These are phyloP conservation scores for Bremia lactucae DNA, from an alignment of 352 stramenopile species.

Conservation along the genomic window DNA sequence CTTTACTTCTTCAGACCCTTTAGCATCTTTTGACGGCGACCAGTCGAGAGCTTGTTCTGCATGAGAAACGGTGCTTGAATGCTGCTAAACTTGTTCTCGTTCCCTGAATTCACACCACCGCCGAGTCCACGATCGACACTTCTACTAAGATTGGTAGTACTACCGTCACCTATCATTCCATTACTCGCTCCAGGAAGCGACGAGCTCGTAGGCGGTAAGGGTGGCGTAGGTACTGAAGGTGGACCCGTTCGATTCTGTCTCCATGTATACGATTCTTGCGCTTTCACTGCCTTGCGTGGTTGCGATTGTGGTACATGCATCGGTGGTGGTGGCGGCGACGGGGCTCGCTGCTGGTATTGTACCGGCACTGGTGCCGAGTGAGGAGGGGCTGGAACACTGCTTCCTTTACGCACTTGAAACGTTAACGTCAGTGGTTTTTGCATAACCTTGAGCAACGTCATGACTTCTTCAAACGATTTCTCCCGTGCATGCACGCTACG, in stretches of 20 bases:
- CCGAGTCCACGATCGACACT: constrained; percentile 33
- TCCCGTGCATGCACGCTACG: constrained; percentile 68
- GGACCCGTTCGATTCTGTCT: constrained; percentile 34
- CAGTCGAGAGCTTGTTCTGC: constrained; percentile 80
- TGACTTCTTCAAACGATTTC: constrained; percentile 82
- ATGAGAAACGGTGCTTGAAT: constrained; percentile 81
- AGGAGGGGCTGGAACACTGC: constrained; percentile 8
- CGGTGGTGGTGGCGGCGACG: constrained; percentile 9
- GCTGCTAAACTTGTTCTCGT: constrained; percentile 80
- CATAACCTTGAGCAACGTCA: constrained; percentile 81
- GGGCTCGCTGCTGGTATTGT: constrained; percentile 19
- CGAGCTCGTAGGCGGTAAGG: constrained; percentile 17
- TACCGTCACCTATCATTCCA: constrained; percentile 18
- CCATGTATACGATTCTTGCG: constrained; percentile 56
- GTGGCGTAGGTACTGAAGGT: constrained; percentile 18
- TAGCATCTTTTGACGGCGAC: constrained; percentile 80
- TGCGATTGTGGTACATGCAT: constrained; percentile 9
- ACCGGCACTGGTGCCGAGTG: constrained; percentile 9
- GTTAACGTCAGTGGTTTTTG: constrained; percentile 78
- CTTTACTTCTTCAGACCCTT: constrained; percentile 84
- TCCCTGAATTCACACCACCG: constrained; percentile 21
- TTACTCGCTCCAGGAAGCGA: constrained; percentile 16
- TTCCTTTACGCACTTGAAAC: constrained; percentile 52
- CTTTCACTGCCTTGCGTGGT: constrained; percentile 25
- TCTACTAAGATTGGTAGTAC: constrained; percentile 57